phyloP scores from a whole-genome alignment of 1,284 basidiomycete species.

The Takashimella tepidaria region DNA sequence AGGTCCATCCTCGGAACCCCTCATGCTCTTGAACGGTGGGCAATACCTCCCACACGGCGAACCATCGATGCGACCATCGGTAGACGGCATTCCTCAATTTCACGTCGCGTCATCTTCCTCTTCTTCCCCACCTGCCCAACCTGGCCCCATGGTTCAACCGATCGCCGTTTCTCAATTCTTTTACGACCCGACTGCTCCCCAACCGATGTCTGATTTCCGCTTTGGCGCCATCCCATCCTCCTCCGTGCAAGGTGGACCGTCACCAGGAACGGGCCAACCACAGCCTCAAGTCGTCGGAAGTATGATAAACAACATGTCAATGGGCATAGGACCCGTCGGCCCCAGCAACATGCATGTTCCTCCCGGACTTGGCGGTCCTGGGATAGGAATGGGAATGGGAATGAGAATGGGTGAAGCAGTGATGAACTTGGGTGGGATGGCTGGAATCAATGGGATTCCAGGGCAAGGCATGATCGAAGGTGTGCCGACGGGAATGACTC shows the following conservation, averaged over 20 bases:
- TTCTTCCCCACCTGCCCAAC: neutral
- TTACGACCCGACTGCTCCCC: conserved; percentile 1
- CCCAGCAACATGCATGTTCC: too few species aligned
- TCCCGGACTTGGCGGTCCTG: too few species aligned
- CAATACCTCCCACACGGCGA: conserved; percentile 5
- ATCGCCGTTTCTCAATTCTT: neutral
- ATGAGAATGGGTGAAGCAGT: conserved; percentile 9
- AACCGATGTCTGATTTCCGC: conserved; percentile 1
- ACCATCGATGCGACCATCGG: conserved; percentile 16
- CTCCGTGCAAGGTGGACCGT: neutral
- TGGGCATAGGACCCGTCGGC: neutral
- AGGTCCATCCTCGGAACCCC: neutral
- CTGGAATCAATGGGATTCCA: conserved; percentile 3
- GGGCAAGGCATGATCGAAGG: conserved; percentile 1
- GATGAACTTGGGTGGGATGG: conserved; percentile 16
- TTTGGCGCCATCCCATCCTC: neutral
- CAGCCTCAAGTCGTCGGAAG: neutral
- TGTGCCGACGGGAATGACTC: conserved; percentile 12
- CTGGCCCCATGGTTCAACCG: neutral
- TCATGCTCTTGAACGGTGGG: conserved; percentile 2
- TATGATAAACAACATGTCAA: neutral
- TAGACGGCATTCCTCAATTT: conserved; percentile 18
- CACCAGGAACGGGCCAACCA: neutral
- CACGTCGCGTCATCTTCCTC: conserved; percentile 1
- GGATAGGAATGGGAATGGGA: conserved; percentile 13